Percentiles rank a stretch among this genome's conserved stretches.
phyloP scores from a whole-genome alignment of 129 eudicot species.

The Logfia minima region DNA sequence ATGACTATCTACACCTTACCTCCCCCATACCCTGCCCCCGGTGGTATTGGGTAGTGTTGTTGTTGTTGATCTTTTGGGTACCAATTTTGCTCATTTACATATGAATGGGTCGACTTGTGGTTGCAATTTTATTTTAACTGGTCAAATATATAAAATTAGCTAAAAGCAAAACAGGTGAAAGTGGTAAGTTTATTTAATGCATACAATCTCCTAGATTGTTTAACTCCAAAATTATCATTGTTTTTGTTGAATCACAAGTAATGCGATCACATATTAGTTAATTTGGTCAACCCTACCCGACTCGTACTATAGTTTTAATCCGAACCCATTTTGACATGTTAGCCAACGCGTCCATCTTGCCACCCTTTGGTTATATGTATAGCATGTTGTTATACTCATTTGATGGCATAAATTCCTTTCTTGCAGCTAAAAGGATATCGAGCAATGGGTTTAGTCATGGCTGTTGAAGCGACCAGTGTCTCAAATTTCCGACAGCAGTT shows the following conservation, averaged over 20 bases:
- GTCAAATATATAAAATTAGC: not conserved
- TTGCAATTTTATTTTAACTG: not conserved
- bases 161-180: not conserved
- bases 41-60: no score
- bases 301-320: not conserved
- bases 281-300: not conserved
- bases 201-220: not conserved
- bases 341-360: not conserved
- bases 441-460: slow-evolving; percentile 45
- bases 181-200: not conserved
- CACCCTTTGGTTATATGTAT: not conserved
- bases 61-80: not conserved
- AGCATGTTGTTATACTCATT: not conserved
- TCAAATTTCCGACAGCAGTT: slow-evolving; percentile 29
- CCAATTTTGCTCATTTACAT: not conserved
- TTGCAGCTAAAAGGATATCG: slow-evolving; percentile 39
- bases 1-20: no score
- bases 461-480: slow-evolving; percentile 31
- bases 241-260: no score
- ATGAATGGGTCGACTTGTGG: not conserved
- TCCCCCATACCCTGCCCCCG: no score
- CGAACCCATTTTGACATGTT: not conserved
- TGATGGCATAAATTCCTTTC: not conserved
- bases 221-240: no score
- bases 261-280: not conserved